Conservation (phyloP, 2,329 filamentous ascomycete genomes). For the Fusarium scirpi region DNA sequence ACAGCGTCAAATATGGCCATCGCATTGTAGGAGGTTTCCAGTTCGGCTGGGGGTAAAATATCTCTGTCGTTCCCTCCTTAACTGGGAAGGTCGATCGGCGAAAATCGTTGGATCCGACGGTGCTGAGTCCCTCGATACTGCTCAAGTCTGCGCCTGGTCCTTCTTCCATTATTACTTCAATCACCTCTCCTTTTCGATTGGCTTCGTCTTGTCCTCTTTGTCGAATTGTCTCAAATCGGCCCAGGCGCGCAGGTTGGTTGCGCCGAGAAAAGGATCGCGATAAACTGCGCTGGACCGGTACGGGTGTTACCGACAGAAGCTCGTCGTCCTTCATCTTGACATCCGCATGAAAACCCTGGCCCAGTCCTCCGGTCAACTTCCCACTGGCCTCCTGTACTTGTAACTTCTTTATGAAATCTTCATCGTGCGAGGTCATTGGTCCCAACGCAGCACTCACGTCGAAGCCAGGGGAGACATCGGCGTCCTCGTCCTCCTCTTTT, state of each 20-base stretch:
- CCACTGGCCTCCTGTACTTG: constrained; percentile 67
- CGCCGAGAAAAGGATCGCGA: constrained; percentile 58
- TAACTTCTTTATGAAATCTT: constrained; percentile 58
- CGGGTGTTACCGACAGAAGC: constrained; percentile 56
- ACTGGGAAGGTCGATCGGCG: constrained; percentile 55
- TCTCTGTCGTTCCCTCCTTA: constrained; percentile 56
- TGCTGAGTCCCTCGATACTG: constrained; percentile 60
- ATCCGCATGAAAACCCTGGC: constrained; percentile 63
- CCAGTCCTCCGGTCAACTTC: constrained; percentile 68
- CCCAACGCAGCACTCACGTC: constrained; percentile 62
- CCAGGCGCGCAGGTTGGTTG: constrained; percentile 39
- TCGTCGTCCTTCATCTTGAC: constrained; percentile 62
- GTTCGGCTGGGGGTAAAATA: constrained; percentile 72
- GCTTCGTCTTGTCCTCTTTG: constrained; percentile 68
- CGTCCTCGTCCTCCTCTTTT: constrained; percentile 45
- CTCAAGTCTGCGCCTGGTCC: constrained; percentile 63
- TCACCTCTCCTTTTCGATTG: constrained; percentile 69
- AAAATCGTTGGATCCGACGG: constrained; percentile 46
- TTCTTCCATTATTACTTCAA: constrained; percentile 66
- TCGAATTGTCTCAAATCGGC: constrained; percentile 58
- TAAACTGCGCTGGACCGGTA: constrained; percentile 51
- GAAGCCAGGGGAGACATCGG: constrained; percentile 53
- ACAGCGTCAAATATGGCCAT: constrained; percentile 67
- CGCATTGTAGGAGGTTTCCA: constrained; percentile 76
- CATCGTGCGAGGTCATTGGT: constrained; percentile 59